Base-by-base conservation (phyloP, 2,329 filamentous ascomycete species). In the Cercospora sp. region DNA sequence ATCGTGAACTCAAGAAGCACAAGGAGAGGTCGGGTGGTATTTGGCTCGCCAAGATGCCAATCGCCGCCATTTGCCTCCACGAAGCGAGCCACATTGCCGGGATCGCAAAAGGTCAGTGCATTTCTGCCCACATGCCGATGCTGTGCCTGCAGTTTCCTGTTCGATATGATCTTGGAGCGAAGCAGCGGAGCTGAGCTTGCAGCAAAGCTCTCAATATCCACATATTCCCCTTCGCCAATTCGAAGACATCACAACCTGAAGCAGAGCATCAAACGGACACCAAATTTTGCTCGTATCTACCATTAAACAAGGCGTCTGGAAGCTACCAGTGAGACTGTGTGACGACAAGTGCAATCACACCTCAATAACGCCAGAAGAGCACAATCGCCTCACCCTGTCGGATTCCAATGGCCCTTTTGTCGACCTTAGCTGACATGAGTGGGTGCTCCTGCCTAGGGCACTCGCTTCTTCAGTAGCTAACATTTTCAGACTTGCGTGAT, bases 101-200 rank as follows among this genome's bases (percentile, higher is more conserved):
- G 23, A 28, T 28, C 48, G 48, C 48, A 55, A 6, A n/a, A n/a
- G 13, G 48, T 55, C 48, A 26, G 23, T 55, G 48, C 64, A 60
- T 57, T 23, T 23, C 61, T 33, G 36, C 53, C 26, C 59, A 59
- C 33, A 48, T 62, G 45, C 57, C 59, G 23, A 58, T 65, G 26
- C 53, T 48, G 48, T 51, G 39, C 30, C 48, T 60, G 26, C 55
- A 57, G 31, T 60, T 51, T 51, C 33, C 48, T 7, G 12, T 53
- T 28, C 23, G 10, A 26, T 8, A 28, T 16, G 12, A 55, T n/a
- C 2, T 55, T n/a, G 18, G 5, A 26, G 48, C 48, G 13, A 55
- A 55, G 48, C 12, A 55, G 23, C 30, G 48, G 23, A 55, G 2
- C 36, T 39, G 16, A n/a, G 36, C 13, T 39, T 39, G 36, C 36